Base-by-base conservation (phyloP, 441 rosid species). In the Gossypium lobatum region DNA sequence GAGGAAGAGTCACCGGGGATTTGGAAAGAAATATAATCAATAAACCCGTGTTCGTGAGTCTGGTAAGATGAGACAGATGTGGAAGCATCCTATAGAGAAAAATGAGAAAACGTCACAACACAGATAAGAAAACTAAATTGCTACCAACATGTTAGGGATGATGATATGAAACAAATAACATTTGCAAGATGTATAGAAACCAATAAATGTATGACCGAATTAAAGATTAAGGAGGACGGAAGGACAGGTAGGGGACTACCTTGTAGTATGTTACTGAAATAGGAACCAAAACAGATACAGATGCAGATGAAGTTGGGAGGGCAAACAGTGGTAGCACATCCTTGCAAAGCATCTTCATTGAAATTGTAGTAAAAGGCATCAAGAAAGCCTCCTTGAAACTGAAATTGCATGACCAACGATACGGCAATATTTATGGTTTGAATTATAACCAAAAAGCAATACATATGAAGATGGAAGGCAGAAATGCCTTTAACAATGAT, bases 341-440 rank as follows among this genome's bases (percentile, higher is more conserved):
- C 81, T 83, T 82, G 69, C 90, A 89, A 75, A 88, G 74, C 81
- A 95, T 88, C 88, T 88, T 89, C 68, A 79, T 77, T 18, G 98
- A 93, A 76, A 92, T 86, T 20, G 94, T 77, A 70, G 92, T 81
- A 80, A 92, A 94, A 67, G 97, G 98, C 95, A 87, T 90, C 73
- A 75, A 85, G 76, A 91, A 89, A 80, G 97, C 97, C 84, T 85
- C 85, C 90, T 89, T 91, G 85, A 91, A 89, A 80, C 93, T 95
- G 84, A 77, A 75, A 83, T 75, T 75, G 39, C 46, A 50, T 45
- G 80, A 71, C 77, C 77, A 74, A 20, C 23, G 77, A 67, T 73
- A 21, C 20, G 46, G 74, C 23, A 46, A 17, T 37, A 37, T 68
- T 42, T 31, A 75, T 45, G 59, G 59, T 23, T 77, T 31, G 50